Evolutionary conservation across 2,329 filamentous ascomycete genomes (phyloP).

Genomic region (Phialophora tarda): DNA sequence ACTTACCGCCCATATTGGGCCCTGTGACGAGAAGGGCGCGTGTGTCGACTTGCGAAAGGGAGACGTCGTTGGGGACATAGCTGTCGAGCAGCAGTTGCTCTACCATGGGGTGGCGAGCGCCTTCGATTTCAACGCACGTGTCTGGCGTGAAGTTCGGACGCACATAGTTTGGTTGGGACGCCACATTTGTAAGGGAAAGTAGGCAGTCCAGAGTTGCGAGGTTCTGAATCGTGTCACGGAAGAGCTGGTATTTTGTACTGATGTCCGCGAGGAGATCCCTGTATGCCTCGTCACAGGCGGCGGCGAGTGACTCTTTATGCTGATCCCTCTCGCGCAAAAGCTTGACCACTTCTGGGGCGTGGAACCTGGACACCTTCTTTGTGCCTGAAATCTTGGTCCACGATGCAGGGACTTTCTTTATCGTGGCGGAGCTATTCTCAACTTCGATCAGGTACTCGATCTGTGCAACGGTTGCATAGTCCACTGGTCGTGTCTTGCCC

Average conservation of each 20-base stretch:
- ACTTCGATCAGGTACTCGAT: constrained; percentile 97
- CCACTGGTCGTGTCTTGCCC: constrained; percentile 69
- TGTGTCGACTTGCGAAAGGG: constrained; percentile 68
- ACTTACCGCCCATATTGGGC: constrained; percentile 99
- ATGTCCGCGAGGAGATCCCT: constrained; percentile 72
- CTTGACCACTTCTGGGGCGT: constrained; percentile 86
- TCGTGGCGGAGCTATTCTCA: constrained; percentile 69
- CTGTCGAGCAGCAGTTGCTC: constrained; percentile 83
- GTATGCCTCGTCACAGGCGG: constrained; percentile 88
- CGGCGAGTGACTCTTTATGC: constrained; percentile 89
- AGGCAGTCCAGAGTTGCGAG: constrained; percentile 90
- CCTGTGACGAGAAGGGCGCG: constrained; percentile 89
- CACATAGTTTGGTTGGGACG: constrained; percentile 82
- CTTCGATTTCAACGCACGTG: constrained; percentile 71
- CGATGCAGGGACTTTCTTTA: constrained; percentile 88
- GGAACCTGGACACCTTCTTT: constrained; percentile 89
- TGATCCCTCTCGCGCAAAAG: constrained; percentile 88
- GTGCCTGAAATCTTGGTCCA: constrained; percentile 96
- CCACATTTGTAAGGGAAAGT: constrained; percentile 81
- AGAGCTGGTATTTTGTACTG: constrained; percentile 80
- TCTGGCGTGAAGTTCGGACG: constrained; percentile 73
- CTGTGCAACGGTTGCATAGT: constrained; percentile 82
- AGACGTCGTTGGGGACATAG: constrained; percentile 90
- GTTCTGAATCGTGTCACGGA: constrained; percentile 85
- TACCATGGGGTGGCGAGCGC: constrained; percentile 92